Base-by-base conservation (phyloP, 83 land plant species). In the Larix sibirica region DNA sequence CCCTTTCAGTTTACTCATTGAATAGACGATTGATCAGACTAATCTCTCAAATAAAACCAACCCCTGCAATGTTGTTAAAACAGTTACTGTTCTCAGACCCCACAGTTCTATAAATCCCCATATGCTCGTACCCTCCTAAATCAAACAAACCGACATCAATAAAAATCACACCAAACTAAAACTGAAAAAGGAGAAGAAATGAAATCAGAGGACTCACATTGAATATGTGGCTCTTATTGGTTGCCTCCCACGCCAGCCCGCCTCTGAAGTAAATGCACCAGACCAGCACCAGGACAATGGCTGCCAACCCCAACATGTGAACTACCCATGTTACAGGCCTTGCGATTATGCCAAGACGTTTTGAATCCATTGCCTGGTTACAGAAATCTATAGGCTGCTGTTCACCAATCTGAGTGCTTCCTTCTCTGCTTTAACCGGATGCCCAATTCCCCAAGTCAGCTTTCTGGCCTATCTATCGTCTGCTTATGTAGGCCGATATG, bases 251-350 rank as follows among this genome's bases (percentile, higher is more conserved):
- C 12, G 95, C 90, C 1, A 91, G 84, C 6, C 95, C 95, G 13
- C 95, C 95, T 58, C 94, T 73, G 89, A 91, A 93, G 85, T 83
- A 70, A 64, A 93, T 85, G 84, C 80, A 61, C 95, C 95, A 93
- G 36, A 93, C 88, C 24, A 93, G 65, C 68, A 93, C 95, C 88
- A 93, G 12, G 36, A 88, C 64, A 4, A 85, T 81, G 4, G 74
- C 89, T 13, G 75, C 88, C 62, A 90, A 62, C 2, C 81, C 95
- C 73, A 93, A 81, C 40, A 82, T 80, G 79, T 93, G 95, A 31
- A 84, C 83, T 71, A 84, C 89, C 54, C 62, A 81, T 75, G 92
- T 85, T 33, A 91, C 58, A 31, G 83, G 84, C 69, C 40, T 6
- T 3, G 91, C 91, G 74, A 13, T 23, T 12, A 84, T 83, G 3